A percentile compares a stretch with the other conserved stretches of the same genome.
Conservation (phyloP, 306 rosid species). For the Begonia masoniana region DNA sequence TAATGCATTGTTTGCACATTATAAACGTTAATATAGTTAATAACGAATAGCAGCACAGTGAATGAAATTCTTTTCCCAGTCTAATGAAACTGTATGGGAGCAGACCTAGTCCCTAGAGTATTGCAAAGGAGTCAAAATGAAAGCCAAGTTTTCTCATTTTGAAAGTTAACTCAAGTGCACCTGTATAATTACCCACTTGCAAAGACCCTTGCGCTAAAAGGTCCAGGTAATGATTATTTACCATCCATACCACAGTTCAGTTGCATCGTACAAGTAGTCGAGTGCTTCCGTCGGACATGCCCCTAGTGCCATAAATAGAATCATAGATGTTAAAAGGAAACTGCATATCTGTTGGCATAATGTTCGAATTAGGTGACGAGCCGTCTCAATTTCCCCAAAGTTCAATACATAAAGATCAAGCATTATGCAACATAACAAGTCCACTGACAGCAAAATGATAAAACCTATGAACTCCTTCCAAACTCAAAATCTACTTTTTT, state of each 20-base stretch:
- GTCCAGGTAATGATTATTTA: slow-evolving; percentile 55
- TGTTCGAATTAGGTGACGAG: slow-evolving; percentile 54
- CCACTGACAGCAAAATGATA: slow-evolving; percentile 35
- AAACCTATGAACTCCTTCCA: slow-evolving; percentile 58
- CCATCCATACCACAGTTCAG: slow-evolving; percentile 29
- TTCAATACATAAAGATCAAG: slow-evolving; percentile 73
- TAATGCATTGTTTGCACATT: slow-evolving; percentile 52
- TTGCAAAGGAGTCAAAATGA: slow-evolving; percentile 50
- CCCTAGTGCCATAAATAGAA: slow-evolving; percentile 59
- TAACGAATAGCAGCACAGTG: slow-evolving; percentile 46
- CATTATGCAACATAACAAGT: slow-evolving; percentile 69
- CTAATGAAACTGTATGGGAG: slow-evolving; percentile 52
- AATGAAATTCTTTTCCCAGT: slow-evolving; percentile 81
- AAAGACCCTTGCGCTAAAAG: slow-evolving; percentile 58
- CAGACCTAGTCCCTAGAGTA: slow-evolving; percentile 57
- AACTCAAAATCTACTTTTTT: slow-evolving; percentile 36
- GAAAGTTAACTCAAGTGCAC: slow-evolving; percentile 51
- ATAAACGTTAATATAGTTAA: slow-evolving; percentile 23
- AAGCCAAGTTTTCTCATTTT: slow-evolving; percentile 40
- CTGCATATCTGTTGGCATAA: slow-evolving; percentile 54
- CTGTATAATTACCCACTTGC: slow-evolving; percentile 28
- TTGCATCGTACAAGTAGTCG: slow-evolving; percentile 37
- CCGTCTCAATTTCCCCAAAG: slow-evolving; percentile 57
- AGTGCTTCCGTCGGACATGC: slow-evolving; percentile 65
- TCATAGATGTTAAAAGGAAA: slow-evolving; percentile 79